A percentile compares a stretch with the other conserved stretches of the same genome.
Conservation (phyloP, 352 stramenopile genomes). For the Blastocystis sp. region DNA sequence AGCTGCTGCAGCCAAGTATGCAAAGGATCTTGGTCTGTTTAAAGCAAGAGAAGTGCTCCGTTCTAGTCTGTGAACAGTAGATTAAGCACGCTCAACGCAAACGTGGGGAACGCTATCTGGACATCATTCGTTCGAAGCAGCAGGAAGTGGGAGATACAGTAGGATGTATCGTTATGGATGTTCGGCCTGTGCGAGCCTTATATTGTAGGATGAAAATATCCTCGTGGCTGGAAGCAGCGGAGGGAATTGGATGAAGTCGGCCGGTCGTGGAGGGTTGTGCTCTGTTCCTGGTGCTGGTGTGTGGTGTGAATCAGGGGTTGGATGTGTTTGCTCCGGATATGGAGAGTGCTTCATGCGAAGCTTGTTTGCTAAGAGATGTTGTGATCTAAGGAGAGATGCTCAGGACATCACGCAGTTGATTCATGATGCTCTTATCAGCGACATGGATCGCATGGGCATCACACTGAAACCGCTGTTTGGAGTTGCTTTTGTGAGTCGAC, state of each 20-base stretch:
- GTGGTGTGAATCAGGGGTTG: slow-evolving; percentile 1
- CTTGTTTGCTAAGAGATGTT: not conserved
- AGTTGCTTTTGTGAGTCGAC: not conserved
- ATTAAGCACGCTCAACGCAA: not conserved
- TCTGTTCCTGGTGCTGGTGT: slow-evolving; percentile 24
- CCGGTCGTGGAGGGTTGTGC: slow-evolving; percentile 4
- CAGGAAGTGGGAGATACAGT: slow-evolving; percentile 26
- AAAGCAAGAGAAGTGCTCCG: not conserved
- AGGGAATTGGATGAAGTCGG: slow-evolving; percentile 4
- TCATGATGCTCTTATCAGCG: not conserved
- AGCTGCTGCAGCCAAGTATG: not conserved
- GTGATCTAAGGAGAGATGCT: not conserved
- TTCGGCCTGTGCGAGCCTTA: not conserved
- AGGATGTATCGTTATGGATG: not conserved
- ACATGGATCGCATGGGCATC: slow-evolving; percentile 15
- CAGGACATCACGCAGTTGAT: not conserved
- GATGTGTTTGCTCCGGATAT: not conserved
- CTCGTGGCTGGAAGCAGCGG: slow-evolving; percentile 29
- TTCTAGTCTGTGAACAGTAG: not conserved
- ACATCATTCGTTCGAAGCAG: not conserved
- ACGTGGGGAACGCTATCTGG: not conserved
- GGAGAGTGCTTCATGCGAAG: slow-evolving; percentile 20
- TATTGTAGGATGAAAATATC: not conserved
- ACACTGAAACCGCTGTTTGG: not conserved
- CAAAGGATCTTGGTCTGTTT: not conserved